Conservation (phyloP, 2,329 filamentous ascomycete species). For the Cladosporium sp. region DNA sequence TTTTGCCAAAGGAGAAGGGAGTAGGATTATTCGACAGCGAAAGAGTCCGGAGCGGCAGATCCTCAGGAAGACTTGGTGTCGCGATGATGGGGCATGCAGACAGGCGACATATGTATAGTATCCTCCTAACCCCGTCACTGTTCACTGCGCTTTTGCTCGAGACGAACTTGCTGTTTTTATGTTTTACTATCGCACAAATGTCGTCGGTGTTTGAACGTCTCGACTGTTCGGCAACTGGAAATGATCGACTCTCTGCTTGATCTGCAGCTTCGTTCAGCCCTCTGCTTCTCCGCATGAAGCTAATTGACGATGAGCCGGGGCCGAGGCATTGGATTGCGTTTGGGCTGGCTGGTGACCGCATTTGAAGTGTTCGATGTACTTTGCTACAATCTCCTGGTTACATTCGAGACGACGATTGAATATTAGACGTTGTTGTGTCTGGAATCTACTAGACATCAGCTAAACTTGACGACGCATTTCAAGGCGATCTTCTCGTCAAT, state of each 20-base stretch:
- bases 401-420: background rate
- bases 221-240: background rate
- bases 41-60: background rate
- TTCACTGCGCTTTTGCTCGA: background rate
- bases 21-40: background rate
- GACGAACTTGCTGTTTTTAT: background rate
- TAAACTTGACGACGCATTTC: background rate
- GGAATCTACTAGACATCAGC: background rate
- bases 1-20: background rate
- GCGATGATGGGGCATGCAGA: background rate
- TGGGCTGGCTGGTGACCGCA: background rate
- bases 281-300: constrained; percentile 9
- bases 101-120: constrained; percentile 10
- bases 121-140: constrained; percentile 4
- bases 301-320: background rate
- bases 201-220: constrained; percentile 1
- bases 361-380: background rate
- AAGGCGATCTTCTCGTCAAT: background rate
- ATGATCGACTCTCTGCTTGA: background rate
- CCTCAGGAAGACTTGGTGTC: background rate
- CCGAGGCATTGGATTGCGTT: background rate
- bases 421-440: background rate
- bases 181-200: background rate
- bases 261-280: background rate
- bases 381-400: background rate